These are phyloP conservation scores for Xylaria acuta DNA, from an alignment of 495 filamentous ascomycete genomes.

Conservation along the genomic window DNA sequence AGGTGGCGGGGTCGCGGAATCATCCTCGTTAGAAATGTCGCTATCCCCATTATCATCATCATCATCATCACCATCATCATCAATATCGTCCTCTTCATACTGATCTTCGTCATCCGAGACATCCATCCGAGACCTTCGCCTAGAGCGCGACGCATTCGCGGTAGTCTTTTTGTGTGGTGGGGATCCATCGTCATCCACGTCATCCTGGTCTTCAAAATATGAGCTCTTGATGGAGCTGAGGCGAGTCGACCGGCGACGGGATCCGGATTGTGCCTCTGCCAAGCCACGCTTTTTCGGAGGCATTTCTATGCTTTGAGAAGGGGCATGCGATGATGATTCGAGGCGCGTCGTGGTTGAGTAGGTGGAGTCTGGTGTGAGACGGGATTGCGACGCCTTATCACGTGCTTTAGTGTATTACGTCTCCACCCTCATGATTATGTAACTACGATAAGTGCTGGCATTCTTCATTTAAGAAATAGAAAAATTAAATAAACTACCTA, in stretches of 20 bases:
- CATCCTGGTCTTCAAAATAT: slow-evolving; percentile 44
- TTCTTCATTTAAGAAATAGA: too few relatives aligned
- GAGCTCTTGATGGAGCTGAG: slow-evolving; percentile 46
- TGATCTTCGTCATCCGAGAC: slow-evolving; percentile 35
- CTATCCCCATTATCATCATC: slow-evolving; percentile 32
- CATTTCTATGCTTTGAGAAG: slow-evolving; percentile 25
- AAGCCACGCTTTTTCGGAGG: slow-evolving; percentile 34
- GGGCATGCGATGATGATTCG: neutral
- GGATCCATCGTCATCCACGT: slow-evolving; percentile 24
- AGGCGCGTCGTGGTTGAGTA: neutral
- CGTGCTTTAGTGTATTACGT: neutral
- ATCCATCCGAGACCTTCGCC: slow-evolving; percentile 30
- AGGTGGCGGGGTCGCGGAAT: slow-evolving; percentile 22
- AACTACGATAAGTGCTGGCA: neutral
- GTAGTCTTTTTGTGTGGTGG: slow-evolving; percentile 32
- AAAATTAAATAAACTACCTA: too few relatives aligned
- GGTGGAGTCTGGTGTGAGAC: neutral
- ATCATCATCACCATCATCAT: slow-evolving; percentile 28
- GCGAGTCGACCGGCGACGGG: slow-evolving; percentile 47
- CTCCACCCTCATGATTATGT: neutral
- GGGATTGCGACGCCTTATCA: slow-evolving; percentile 11
- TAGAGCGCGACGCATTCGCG: slow-evolving; percentile 5
- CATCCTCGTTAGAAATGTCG: slow-evolving; percentile 31
- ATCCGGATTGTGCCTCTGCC: slow-evolving; percentile 24
- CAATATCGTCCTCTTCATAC: slow-evolving; percentile 32